A percentile compares a stretch with the other conserved stretches of the same genome.
These are phyloP conservation scores for Blepharisma japonicum DNA, from an alignment of 73 alveolate genomes.

Conservation along the genomic window DNA sequence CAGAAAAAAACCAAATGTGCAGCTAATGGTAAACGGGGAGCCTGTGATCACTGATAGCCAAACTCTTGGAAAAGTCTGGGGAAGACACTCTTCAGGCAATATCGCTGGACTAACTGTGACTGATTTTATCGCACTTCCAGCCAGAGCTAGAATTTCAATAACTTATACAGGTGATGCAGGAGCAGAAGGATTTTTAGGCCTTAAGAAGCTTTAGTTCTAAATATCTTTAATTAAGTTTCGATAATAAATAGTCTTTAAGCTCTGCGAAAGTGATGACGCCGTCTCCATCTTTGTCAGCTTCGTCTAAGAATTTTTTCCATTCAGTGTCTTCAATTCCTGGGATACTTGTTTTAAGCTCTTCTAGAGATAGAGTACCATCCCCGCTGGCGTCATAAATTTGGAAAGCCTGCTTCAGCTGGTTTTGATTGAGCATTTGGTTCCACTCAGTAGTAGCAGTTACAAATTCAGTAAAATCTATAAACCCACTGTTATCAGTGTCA, in stretches of 20 bases:
- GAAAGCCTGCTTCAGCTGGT: neutral
- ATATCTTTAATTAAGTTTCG: no score
- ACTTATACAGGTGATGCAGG: constrained; percentile 82
- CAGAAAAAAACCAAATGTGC: constrained; percentile 86
- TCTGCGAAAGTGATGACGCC: neutral
- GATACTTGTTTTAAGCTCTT: neutral
- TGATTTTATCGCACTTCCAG: constrained; percentile 93
- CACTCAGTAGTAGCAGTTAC: constrained; percentile 8
- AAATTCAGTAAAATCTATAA: neutral
- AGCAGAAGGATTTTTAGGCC: constrained; percentile 56
- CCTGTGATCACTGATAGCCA: constrained; percentile 81
- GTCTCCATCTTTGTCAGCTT: constrained; percentile 22
- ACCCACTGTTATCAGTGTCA: neutral
- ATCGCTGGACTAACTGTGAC: constrained; percentile 87
- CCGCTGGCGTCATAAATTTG: neutral
- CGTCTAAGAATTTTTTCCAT: neutral
- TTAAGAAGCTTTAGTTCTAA: constrained; percentile 37
- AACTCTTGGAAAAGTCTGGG: constrained; percentile 75
- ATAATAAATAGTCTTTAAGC: neutral
- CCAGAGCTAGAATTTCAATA: constrained; percentile 91
- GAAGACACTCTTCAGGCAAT: constrained; percentile 83
- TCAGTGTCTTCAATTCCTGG: constrained; percentile 22
- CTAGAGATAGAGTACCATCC: constrained; percentile 2
- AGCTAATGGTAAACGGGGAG: constrained; percentile 92
- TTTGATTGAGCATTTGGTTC: neutral